Evolutionary conservation across 352 stramenopile species (phyloP).

Genomic region (Peronospora destructor): DNA sequence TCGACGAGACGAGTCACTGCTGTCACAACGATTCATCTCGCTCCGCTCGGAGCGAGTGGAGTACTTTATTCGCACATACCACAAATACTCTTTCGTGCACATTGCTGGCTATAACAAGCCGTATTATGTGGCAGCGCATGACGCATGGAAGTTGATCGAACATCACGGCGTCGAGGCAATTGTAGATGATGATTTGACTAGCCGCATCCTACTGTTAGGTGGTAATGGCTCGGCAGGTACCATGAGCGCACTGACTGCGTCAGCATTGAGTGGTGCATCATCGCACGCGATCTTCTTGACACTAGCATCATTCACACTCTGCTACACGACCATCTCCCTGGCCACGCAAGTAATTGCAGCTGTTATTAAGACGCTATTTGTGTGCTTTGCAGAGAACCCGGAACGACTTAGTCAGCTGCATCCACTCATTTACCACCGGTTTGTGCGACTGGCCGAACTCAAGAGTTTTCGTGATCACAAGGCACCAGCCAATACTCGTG

Average conservation of each 20-base stretch:
- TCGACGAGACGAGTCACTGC: slow-evolving; percentile 59
- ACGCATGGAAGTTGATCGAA: slow-evolving; percentile 74
- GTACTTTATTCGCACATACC: slow-evolving; percentile 78
- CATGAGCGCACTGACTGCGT: slow-evolving; percentile 65
- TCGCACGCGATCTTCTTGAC: slow-evolving; percentile 70
- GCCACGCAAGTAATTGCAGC: slow-evolving; percentile 63
- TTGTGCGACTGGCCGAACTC: slow-evolving; percentile 74
- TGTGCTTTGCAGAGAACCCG: slow-evolving; percentile 83
- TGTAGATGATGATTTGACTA: slow-evolving; percentile 80
- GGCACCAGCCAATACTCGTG: slow-evolving; percentile 18
- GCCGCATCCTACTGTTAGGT: slow-evolving; percentile 60
- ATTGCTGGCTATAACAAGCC: slow-evolving; percentile 76
- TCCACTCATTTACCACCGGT: slow-evolving; percentile 83
- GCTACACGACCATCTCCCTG: slow-evolving; percentile 76
- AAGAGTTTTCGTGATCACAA: slow-evolving; percentile 82
- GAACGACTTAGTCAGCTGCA: slow-evolving; percentile 71
- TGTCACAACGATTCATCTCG: slow-evolving; percentile 50
- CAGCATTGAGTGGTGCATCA: slow-evolving; percentile 39
- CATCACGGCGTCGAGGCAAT: slow-evolving; percentile 77
- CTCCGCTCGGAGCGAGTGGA: slow-evolving; percentile 57
- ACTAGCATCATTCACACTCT: slow-evolving; percentile 63
- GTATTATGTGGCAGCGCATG: slow-evolving; percentile 69
- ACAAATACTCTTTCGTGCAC: slow-evolving; percentile 83
- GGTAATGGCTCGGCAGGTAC: slow-evolving; percentile 73
- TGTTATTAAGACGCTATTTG: slow-evolving; percentile 82